Conservation (phyloP, 2,329 filamentous ascomycete species). For the Talaromyces funiculosus region DNA sequence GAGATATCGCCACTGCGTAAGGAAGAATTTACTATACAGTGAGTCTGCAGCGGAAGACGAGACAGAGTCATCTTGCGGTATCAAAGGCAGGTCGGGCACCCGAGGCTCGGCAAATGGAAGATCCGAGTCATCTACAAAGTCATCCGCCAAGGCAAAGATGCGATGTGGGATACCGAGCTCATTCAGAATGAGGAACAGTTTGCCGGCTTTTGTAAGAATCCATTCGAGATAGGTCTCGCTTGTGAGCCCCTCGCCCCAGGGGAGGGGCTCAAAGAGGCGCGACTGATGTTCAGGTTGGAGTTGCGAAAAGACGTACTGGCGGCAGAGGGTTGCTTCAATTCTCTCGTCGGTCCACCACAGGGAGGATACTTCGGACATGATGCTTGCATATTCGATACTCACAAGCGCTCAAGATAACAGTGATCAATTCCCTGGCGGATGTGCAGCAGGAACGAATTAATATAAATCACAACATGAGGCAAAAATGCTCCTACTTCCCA, state of each 20-base stretch:
- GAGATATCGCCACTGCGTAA: slow-evolving; percentile 55
- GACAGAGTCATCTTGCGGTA: slow-evolving; percentile 39
- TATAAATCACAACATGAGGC: background rate
- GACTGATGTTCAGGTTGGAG: slow-evolving; percentile 32
- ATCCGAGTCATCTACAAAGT: slow-evolving; percentile 58
- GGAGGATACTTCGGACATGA: slow-evolving; percentile 29
- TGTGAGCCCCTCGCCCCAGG: slow-evolving; percentile 42
- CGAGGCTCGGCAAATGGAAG: slow-evolving; percentile 52
- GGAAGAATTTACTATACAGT: slow-evolving; percentile 54
- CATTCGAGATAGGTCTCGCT: slow-evolving; percentile 56
- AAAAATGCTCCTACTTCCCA: background rate
- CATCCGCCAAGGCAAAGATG: slow-evolving; percentile 57
- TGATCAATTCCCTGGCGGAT: too few relatives aligned
- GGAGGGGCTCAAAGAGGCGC: slow-evolving; percentile 32
- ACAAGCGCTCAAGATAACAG: background rate
- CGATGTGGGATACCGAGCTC: slow-evolving; percentile 58
- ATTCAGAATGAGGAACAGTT: slow-evolving; percentile 55
- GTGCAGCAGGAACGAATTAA: background rate
- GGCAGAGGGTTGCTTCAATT: slow-evolving; percentile 38
- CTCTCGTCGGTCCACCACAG: slow-evolving; percentile 44
- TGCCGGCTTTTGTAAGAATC: slow-evolving; percentile 54
- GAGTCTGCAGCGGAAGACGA: slow-evolving; percentile 20
- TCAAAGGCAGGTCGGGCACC: slow-evolving; percentile 50
- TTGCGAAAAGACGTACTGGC: slow-evolving; percentile 35
- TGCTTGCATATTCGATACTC: slow-evolving; percentile 14